Base-by-base conservation (phyloP, 1,284 basidiomycete species). In the Cryptococcus maquisensis region DNA sequence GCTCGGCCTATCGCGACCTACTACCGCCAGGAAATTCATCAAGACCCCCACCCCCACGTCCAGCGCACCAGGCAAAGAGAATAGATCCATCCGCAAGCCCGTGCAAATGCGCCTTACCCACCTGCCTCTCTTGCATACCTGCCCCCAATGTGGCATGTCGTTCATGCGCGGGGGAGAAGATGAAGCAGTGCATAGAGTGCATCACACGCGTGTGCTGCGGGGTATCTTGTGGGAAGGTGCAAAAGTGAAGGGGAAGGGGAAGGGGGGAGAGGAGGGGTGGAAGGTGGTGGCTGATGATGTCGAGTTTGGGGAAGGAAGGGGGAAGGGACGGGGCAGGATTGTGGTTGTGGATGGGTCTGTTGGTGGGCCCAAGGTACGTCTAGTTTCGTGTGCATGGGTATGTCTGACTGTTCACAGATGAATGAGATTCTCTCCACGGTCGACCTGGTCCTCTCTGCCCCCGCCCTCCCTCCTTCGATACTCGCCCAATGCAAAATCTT, bases 91-190 rank as follows among this genome's bases (percentile, higher is more conserved):
- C n/a, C 51, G 51, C 35, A 21, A 53, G 9, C 52, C 65, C 10
- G 66, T 63, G 3, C 69, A 73, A 55, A 55, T 66, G 45, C 67
- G 69, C 41, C 62, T 74, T 24, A 66, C 65, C 38, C 60, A 67
- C 51, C 54, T 67, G 15, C 66, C 66, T 0, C 48, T 66, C 13
- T 54, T 71, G 23, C 64, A 68, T 40, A 69, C 72, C 0, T 80
- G 79, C 62, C 36, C 58, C 5, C 65, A 68, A 21, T 80, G 79
- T 56, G 59, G 60, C 5, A 76, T 79, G 71, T 74, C 75, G 4
- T 79, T 76, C 59, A 64, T 76, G 13, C 67, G 72, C 16, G 73
- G 78, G n/a, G 72, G 72, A 0, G 68, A 76, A 10, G 78, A 79
- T 54, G 66, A 75, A 15, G 52, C 51, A 1, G 48, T 74, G 12